Base-by-base conservation (phyloP, 768 basidiomycete genomes). In the Antrodiella citrinella region DNA sequence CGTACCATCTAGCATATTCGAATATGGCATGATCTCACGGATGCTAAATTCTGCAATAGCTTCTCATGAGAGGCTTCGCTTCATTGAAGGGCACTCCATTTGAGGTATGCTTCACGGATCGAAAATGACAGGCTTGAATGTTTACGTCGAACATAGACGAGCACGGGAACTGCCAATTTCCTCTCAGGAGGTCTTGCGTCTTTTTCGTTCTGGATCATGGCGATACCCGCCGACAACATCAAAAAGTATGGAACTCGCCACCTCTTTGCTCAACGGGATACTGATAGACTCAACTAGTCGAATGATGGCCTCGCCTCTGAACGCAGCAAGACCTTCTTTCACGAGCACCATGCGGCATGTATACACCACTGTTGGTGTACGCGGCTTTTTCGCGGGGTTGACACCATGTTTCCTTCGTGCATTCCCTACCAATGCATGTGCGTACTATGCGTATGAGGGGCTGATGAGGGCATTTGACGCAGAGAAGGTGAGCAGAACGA, bases 361-460 rank as follows among this genome's bases (percentile, higher is more conserved):
- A 35, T 74, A 78, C 59, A 53, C 66, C 25, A 69, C 68, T 21
- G 74, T 80, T 45, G 84, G 83, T 4, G 49, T 73, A 38, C 53
- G 67, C 39, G 82, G 82, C 25, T 84, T 79, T 59, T 79, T 74
- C 65, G 74, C 85, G 55, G 88, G 86, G 1, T 67, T 87, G 22
- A 77, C 74, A 10, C 85, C 86, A 26, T 79, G 77, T 50, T 67
- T 86, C 21, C 65, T 89, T 52, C 73, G 86, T 53, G 84, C 88
- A 18, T 85, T 89, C 65, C 88, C 88, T 12, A 77, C 80, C 0
- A 91, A 91, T 62, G 86, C 86, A 0, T 83, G 79, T 44, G 88
- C 86, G 0, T 72, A 85, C 44, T 86, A 85, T 57, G 86, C 88
- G 2, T 91, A 86, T 64, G 86, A 89, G 67, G 82, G 79, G 38